These are phyloP conservation scores for Diplodia sapinea DNA, from an alignment of 2,329 filamentous ascomycete genomes.

Conservation along the genomic window DNA sequence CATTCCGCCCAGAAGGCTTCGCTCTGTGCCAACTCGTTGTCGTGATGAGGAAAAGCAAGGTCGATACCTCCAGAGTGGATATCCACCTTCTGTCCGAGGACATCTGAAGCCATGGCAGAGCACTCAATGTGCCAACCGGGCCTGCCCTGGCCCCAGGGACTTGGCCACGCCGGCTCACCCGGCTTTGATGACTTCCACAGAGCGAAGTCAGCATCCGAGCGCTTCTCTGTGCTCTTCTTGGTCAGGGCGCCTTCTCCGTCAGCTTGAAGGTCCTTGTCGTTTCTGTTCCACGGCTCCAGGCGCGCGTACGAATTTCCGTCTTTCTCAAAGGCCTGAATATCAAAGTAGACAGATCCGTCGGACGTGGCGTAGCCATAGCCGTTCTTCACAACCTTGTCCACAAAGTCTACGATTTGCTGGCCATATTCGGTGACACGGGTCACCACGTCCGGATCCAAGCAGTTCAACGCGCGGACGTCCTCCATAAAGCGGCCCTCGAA, in stretches of 20 bases:
- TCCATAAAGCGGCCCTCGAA: constrained; percentile 88
- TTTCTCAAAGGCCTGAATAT: constrained; percentile 84
- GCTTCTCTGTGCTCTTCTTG: constrained; percentile 68
- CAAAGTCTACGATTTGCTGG: constrained; percentile 82
- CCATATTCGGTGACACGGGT: constrained; percentile 94
- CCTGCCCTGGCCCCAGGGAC: constrained; percentile 83
- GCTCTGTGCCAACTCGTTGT: constrained; percentile 77
- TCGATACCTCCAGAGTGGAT: constrained; percentile 94
- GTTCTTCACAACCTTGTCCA: constrained; percentile 81
- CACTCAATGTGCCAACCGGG: constrained; percentile 98
- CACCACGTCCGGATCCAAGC: constrained; percentile 78
- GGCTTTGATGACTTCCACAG: constrained; percentile 93
- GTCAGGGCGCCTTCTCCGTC: constrained; percentile 87
- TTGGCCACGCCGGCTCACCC: constrained; percentile 89
- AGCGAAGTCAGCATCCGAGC: constrained; percentile 81
- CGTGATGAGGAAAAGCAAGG: constrained; percentile 88
- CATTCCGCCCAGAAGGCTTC: constrained; percentile 75
- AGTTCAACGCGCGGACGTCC: constrained; percentile 87
- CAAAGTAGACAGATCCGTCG: constrained; percentile 92
- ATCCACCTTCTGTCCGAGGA: constrained; percentile 85
- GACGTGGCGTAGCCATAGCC: constrained; percentile 78
- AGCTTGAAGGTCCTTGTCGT: constrained; percentile 80
- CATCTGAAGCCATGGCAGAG: constrained; percentile 90
- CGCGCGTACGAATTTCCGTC: constrained; percentile 85
- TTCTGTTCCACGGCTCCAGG: constrained; percentile 82